Conservation (phyloP, 805 yeast species). For the Metschnikowia gelsemii region DNA sequence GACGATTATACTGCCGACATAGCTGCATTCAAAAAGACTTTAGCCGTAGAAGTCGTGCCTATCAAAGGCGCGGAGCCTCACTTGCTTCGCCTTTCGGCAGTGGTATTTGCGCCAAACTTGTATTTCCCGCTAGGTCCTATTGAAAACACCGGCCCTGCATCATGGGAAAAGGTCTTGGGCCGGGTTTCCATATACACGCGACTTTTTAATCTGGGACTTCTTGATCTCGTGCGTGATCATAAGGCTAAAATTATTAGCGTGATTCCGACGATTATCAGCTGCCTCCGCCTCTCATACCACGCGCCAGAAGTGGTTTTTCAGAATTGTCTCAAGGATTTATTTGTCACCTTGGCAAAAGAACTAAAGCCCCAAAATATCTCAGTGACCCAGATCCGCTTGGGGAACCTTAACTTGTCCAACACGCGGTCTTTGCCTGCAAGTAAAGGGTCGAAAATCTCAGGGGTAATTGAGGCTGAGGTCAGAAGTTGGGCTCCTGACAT, state of each 20-base stretch:
- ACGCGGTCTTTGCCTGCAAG: slow-evolving; percentile 20
- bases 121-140: slow-evolving; percentile 68
- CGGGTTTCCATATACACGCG: slow-evolving; percentile 50
- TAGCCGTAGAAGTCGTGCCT: slow-evolving; percentile 56
- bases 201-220: slow-evolving; percentile 53
- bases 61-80: slow-evolving; percentile 59
- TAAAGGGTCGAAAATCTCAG: slow-evolving; percentile 23
- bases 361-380: slow-evolving; percentile 33
- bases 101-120: slow-evolving; percentile 67
- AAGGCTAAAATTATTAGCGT: slow-evolving; percentile 47
- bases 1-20: slow-evolving; percentile 47
- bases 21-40: slow-evolving; percentile 46
- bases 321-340: slow-evolving; percentile 40
- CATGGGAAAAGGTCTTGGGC: slow-evolving; percentile 53
- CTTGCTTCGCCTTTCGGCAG: slow-evolving; percentile 57
- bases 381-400: slow-evolving; percentile 42
- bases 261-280: slow-evolving; percentile 55
- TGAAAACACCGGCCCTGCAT: slow-evolving; percentile 49
- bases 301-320: slow-evolving; percentile 60
- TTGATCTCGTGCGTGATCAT: slow-evolving; percentile 53
- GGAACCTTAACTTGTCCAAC: slow-evolving; percentile 37
- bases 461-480: slow-evolving; percentile 36
- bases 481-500: slow-evolving; percentile 40
- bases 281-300: slow-evolving; percentile 59
- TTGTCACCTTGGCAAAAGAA: slow-evolving; percentile 37